Conservation (phyloP, 2,329 filamentous ascomycete genomes). For the Myriosclerotinia curreyana region DNA sequence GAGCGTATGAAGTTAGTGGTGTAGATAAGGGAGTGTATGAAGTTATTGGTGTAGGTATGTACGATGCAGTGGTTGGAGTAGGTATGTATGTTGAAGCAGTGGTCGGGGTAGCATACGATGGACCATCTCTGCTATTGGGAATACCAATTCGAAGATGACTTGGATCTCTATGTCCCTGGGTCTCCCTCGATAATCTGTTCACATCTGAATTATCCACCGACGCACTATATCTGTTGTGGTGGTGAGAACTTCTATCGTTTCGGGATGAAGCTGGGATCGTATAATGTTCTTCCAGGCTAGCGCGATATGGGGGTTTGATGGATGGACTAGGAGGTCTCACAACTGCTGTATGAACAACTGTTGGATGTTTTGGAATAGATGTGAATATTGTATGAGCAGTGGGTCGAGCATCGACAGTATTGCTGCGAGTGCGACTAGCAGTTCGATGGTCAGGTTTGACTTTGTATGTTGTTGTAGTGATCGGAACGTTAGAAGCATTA, state of each 20-base stretch:
- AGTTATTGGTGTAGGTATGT: not conserved
- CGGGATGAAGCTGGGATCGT: constrained; percentile 57
- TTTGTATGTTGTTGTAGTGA: constrained; percentile 56
- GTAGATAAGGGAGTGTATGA: not conserved
- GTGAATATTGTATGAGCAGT: constrained; percentile 52
- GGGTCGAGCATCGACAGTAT: constrained; percentile 52
- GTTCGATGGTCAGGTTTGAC: constrained; percentile 52
- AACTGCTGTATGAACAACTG: constrained; percentile 35
- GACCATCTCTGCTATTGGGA: constrained; percentile 28
- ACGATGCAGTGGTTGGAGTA: not conserved
- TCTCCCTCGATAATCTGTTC: constrained; percentile 29
- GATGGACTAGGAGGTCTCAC: constrained; percentile 47
- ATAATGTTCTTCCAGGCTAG: constrained; percentile 54
- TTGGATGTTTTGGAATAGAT: constrained; percentile 44
- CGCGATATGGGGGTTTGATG: constrained; percentile 51
- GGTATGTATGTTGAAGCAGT: constrained; percentile 4
- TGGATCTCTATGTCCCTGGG: constrained; percentile 22
- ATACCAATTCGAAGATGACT: constrained; percentile 29
- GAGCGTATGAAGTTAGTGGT: not conserved
- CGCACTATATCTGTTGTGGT: constrained; percentile 46
- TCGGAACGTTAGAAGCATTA: constrained; percentile 36
- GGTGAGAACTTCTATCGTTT: constrained; percentile 40
- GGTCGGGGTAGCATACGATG: not conserved
- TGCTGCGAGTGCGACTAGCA: constrained; percentile 47
- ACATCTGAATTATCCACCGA: constrained; percentile 51